phyloP scores from a whole-genome alignment of 495 filamentous ascomycete genomes.

The Lophiotrema nucula region DNA sequence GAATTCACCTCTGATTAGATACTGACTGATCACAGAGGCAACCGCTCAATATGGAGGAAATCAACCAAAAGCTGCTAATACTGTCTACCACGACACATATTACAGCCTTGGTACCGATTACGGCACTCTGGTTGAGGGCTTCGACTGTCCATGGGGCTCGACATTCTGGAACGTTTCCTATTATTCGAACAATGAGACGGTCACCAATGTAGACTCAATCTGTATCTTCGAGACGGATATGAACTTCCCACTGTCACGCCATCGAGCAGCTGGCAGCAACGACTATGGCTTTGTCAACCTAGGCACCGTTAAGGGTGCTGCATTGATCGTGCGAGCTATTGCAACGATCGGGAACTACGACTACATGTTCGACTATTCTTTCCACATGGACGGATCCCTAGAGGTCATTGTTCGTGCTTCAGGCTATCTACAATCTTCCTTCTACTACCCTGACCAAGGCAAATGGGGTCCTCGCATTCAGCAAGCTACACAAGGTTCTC shows the following conservation, averaged over 20 bases:
- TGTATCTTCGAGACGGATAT: conserved; percentile 29
- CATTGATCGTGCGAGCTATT: conserved; percentile 15
- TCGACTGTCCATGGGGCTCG: conserved; percentile 22
- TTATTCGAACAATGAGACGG: conserved; percentile 4
- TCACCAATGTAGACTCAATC: conserved; percentile 10
- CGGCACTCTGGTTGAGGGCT: conserved; percentile 17
- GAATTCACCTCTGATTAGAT: too few species aligned
- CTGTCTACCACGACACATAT: conserved; percentile 29
- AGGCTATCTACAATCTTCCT: conserved; percentile 26
- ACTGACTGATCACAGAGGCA: too few species aligned
- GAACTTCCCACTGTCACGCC: conserved; percentile 22
- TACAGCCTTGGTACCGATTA: conserved; percentile 20
- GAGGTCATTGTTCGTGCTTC: conserved; percentile 24
- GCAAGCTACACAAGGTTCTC: conserved; percentile 13
- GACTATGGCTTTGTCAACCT: conserved; percentile 25
- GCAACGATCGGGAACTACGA: conserved; percentile 33
- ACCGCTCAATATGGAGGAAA: conserved; percentile 27
- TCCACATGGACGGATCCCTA: conserved; percentile 29
- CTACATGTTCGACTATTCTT: conserved; percentile 30
- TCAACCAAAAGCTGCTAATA: conserved; percentile 25
- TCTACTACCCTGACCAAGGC: conserved; percentile 22
- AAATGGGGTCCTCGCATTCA: conserved; percentile 24
- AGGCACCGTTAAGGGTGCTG: conserved; percentile 20
- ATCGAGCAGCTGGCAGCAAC: conserved; percentile 5
- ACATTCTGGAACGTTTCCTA: conserved; percentile 19